Base-by-base conservation (phyloP, 352 stramenopile genomes). In the Thalassiosira livingstoniorum region DNA sequence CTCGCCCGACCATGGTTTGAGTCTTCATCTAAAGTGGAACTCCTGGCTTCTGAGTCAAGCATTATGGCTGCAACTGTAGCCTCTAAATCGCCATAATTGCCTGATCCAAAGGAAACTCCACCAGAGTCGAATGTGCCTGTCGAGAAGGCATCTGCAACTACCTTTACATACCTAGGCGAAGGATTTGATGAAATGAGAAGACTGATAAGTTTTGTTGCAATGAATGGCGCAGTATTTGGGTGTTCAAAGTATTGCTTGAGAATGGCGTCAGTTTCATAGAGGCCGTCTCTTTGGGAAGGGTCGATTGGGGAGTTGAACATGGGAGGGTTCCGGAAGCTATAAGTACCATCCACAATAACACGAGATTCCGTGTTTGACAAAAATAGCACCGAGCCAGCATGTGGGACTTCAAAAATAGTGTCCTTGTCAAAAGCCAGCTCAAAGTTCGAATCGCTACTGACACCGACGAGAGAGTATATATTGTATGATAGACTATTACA, bases 131-230 rank as follows among this genome's bases (percentile, higher is more conserved):
- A 91, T 3, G 34, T 51, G 4, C 89, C 87, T 32, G 27, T 87
- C 25, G 29, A 71, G 60, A 94, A 94, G 21, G 90, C 88, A 63
- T 58, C 64, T 0, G 87, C 72, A 39, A 90, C 85, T 43, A 58
- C 63, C 63, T 63, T 47, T 1, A 94, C 77, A 67, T 91, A 93
- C 18, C 82, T 5, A 62, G 90, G 88, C 35, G 63, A 77, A 58
- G 90, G 87, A 82, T 94, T 94, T 21, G 85, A 92, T 35, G 82
- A 80, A 21, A 87, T 80, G 69, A 92, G 80, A 32, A 70, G 70
- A 62, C 93, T 85, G 18, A 91, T 83, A 29, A 92, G 67, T 23
- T 67, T 65, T 18, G 37, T 74, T 21, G 79, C 23, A 35, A 92
- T 70, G 62, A 91, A 91, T 11, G 87, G 85, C 23, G 87, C 75